Conservation (phyloP, 2,329 filamentous ascomycete genomes). For the Nothopassalora personata region DNA sequence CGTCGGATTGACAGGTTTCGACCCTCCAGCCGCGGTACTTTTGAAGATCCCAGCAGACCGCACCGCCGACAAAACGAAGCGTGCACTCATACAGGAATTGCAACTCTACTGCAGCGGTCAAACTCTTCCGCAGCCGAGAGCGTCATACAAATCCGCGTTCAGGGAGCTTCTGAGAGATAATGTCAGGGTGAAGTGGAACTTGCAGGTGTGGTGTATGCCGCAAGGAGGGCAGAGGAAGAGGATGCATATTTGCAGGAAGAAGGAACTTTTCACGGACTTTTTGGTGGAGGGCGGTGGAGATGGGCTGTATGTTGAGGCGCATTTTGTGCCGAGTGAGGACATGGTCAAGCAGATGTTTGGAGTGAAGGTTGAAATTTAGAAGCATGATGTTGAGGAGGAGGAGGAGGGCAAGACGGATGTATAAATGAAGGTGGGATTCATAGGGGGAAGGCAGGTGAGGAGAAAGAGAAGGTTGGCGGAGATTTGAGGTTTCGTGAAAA, state of each 20-base stretch:
- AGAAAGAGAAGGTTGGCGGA: too few species aligned
- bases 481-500: too few species aligned
- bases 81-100: background rate
- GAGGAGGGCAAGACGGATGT: too few species aligned
- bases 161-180: background rate
- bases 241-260: background rate
- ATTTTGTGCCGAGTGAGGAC: background rate
- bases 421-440: too few species aligned
- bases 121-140: background rate
- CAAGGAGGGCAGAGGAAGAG: background rate
- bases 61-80: background rate
- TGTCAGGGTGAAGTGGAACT: background rate
- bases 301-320: background rate
- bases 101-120: background rate
- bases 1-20: background rate
- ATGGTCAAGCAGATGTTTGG: background rate
- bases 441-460: too few species aligned
- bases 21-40: background rate
- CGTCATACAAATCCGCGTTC: background rate
- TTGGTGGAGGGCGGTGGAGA: background rate
- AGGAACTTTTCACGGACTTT: background rate
- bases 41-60: background rate
- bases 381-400: background rate
- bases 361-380: background rate
- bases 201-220: background rate